Conservation (phyloP, 2,329 filamentous ascomycete genomes). For the Verticillium albo-atrum region DNA sequence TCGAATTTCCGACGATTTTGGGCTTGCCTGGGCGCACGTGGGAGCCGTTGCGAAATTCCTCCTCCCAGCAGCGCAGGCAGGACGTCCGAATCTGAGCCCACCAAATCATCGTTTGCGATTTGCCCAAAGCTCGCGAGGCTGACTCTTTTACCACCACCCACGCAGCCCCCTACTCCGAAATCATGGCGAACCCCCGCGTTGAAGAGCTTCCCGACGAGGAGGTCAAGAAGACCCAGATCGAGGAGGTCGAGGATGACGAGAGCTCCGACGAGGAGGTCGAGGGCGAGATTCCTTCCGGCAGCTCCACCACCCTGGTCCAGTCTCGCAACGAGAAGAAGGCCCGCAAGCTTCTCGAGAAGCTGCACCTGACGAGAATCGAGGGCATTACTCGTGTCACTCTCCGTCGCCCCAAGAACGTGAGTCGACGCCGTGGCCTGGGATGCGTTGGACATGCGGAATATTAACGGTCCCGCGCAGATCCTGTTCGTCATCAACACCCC, state of each 20-base stretch:
- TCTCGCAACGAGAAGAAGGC: slow-evolving; percentile 99
- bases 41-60: background rate
- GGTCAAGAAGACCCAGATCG: slow-evolving; percentile 74
- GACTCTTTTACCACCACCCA: slow-evolving; percentile 11
- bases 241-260: slow-evolving; percentile 67
- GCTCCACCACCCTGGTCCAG: slow-evolving; percentile 82
- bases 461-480: slow-evolving; percentile 54
- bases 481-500: slow-evolving; percentile 99
- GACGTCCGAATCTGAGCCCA: slow-evolving; percentile 5
- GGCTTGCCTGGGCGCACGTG: background rate
- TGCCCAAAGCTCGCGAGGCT: slow-evolving; percentile 7
- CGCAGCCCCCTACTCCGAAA: slow-evolving; percentile 36
- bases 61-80: background rate
- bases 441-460: background rate
- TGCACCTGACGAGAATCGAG: slow-evolving; percentile 91
- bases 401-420: slow-evolving; percentile 97
- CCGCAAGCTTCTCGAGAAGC: slow-evolving; percentile 97
- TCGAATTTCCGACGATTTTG: background rate
- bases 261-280: slow-evolving; percentile 74
- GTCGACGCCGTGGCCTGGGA: slow-evolving; percentile 32
- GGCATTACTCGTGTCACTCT: slow-evolving; percentile 98
- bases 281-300: slow-evolving; percentile 71
- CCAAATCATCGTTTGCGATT: slow-evolving; percentile 1
- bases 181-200: slow-evolving; percentile 96
- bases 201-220: slow-evolving; percentile 95